Evolutionary conservation across 2,329 filamentous ascomycete species (phyloP).

Genomic region (Phyllosticta citriasiana): DNA sequence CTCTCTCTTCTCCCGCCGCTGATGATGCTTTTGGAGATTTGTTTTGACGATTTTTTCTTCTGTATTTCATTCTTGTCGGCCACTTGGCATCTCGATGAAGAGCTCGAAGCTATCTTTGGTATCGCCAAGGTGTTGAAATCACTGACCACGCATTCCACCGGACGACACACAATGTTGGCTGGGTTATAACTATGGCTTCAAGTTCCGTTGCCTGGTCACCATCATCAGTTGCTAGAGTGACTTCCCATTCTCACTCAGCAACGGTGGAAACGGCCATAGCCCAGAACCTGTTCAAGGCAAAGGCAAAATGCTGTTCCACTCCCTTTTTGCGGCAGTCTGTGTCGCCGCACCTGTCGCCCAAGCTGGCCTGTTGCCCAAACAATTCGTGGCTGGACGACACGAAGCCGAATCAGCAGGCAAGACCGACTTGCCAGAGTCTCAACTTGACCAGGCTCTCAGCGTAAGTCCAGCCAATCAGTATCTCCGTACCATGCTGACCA

Average conservation of each 20-base stretch:
- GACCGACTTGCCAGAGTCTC: background rate
- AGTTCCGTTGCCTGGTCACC: constrained; percentile 1
- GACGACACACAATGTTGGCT: background rate
- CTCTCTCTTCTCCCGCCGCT: background rate
- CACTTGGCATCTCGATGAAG: background rate
- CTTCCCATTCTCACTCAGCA: background rate
- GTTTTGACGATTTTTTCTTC: background rate
- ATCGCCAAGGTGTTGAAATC: background rate
- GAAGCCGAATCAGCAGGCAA: background rate
- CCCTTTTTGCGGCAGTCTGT: background rate
- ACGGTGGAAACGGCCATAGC: background rate
- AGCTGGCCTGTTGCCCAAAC: background rate
- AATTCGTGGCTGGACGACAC: background rate
- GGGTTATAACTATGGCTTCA: background rate
- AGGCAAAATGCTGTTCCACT: background rate
- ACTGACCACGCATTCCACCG: background rate
- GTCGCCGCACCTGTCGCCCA: background rate
- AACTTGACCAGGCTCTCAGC: background rate
- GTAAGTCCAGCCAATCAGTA: background rate
- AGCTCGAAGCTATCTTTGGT: background rate
- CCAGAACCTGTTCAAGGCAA: background rate
- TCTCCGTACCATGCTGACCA: background rate
- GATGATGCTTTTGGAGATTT: background rate
- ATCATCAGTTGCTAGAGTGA: constrained; percentile 8
- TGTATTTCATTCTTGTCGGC: background rate